Percentiles rank a stretch among this genome's conserved stretches.
Evolutionary conservation across 2,329 filamentous ascomycete genomes (phyloP).

Genomic region (Aureobasidium sp.): DNA sequence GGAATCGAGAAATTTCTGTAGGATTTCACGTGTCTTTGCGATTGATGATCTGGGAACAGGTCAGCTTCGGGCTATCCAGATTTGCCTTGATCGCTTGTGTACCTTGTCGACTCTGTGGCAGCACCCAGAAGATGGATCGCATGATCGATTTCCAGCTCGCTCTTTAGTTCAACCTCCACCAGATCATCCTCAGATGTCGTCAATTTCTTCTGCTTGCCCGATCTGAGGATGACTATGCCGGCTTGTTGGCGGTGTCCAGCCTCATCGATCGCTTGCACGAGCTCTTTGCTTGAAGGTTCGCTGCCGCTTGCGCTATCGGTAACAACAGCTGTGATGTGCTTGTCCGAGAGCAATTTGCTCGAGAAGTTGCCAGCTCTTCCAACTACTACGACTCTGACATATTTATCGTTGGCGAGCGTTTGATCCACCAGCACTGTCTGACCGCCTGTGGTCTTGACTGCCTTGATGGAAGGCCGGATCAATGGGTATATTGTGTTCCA

Average conservation of each 20-base stretch:
- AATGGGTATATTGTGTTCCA: constrained; percentile 31
- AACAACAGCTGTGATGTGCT: constrained; percentile 28
- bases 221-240: constrained; percentile 27
- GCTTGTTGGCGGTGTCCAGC: constrained; percentile 21
- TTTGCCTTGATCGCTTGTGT: background rate
- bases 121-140: constrained; percentile 27
- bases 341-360: constrained; percentile 29
- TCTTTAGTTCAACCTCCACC: constrained; percentile 24
- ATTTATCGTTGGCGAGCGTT: constrained; percentile 22
- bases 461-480: constrained; percentile 27
- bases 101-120: constrained; percentile 23
- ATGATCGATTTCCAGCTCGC: constrained; percentile 30
- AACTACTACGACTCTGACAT: constrained; percentile 26
- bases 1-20: constrained; percentile 26
- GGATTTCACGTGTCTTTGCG: constrained; percentile 23
- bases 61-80: background rate
- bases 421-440: constrained; percentile 29
- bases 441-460: constrained; percentile 24
- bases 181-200: constrained; percentile 21
- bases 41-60: constrained; percentile 20
- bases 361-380: constrained; percentile 29
- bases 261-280: constrained; percentile 23
- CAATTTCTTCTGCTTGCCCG: constrained; percentile 24
- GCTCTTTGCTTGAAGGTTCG: constrained; percentile 23
- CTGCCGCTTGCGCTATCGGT: constrained; percentile 23